Evolutionary conservation across 441 rosid species (phyloP).

Genomic region (Erodium moschatum): DNA sequence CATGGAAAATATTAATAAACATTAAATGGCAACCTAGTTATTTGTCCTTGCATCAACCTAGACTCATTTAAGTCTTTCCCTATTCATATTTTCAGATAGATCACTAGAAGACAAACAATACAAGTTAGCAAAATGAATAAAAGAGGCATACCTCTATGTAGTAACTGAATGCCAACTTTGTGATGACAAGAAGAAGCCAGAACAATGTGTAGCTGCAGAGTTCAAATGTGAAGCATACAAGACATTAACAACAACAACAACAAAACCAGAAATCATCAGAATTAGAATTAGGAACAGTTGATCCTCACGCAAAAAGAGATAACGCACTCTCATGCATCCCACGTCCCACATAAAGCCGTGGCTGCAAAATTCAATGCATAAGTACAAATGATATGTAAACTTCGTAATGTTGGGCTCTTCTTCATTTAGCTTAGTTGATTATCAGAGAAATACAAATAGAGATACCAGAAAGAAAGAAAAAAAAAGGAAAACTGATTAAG

Average conservation of each 20-base stretch:
- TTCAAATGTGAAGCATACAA: slow-evolving; percentile 16
- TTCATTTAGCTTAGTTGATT: neutral
- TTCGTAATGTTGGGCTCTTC: neutral
- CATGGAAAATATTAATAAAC: too few relatives aligned
- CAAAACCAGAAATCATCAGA: neutral
- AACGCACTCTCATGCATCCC: slow-evolving; percentile 97
- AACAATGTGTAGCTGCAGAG: slow-evolving; percentile 77
- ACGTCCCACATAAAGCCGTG: slow-evolving; percentile 96
- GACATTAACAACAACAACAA: neutral
- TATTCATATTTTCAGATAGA: too few relatives aligned
- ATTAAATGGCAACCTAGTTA: neutral
- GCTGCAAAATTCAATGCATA: slow-evolving; percentile 41
- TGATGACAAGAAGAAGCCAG: slow-evolving; percentile 76
- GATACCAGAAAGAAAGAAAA: neutral
- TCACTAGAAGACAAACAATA: too few relatives aligned
- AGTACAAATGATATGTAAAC: slow-evolving; percentile 13
- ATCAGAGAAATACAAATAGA: too few relatives aligned
- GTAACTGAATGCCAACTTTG: slow-evolving; percentile 67
- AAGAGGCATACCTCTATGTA: slow-evolving; percentile 12
- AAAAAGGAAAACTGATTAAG: neutral
- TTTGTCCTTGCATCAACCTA: too few relatives aligned
- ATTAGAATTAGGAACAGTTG: slow-evolving; percentile 11
- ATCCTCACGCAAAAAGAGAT: slow-evolving; percentile 80
- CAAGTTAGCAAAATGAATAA: neutral
- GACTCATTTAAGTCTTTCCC: too few relatives aligned